Evolutionary conservation across 331 rosid species (phyloP).

Genomic region (Malus hybrid): DNA sequence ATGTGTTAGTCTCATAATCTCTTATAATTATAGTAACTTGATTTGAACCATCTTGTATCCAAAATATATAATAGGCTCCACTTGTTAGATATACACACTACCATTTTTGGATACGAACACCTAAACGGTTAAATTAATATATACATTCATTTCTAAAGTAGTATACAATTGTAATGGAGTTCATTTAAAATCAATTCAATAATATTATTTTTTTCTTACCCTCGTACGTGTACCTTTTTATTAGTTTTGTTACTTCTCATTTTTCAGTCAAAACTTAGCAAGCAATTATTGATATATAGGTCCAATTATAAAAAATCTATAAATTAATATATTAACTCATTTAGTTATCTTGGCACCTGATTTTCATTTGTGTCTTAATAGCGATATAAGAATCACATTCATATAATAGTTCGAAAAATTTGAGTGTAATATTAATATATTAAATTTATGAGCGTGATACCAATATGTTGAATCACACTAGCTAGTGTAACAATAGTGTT

Average conservation of each 20-base stretch:
- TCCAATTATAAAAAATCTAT: background rate
- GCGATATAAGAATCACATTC: too few relatives aligned
- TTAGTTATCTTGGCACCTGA: background rate
- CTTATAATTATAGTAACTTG: background rate
- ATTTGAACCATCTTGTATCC: background rate
- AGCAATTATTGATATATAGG: background rate
- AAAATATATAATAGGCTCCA: background rate
- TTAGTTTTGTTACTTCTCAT: background rate
- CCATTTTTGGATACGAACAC: background rate
- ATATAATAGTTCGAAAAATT: too few relatives aligned
- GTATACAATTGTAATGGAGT: background rate
- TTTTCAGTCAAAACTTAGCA: background rate
- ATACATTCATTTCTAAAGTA: background rate
- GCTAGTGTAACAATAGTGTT: too few relatives aligned
- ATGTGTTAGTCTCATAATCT: background rate
- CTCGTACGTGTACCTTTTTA: conserved; percentile 21
- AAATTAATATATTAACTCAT: background rate
- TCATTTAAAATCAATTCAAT: background rate
- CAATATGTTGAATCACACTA: too few relatives aligned
- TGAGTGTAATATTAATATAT: too few relatives aligned
- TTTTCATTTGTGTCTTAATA: background rate
- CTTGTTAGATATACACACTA: background rate
- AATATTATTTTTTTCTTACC: background rate
- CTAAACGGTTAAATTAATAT: background rate
- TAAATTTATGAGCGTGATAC: too few relatives aligned